Base-by-base conservation (phyloP, 495 filamentous ascomycete genomes). In the Tuber aestivum region DNA sequence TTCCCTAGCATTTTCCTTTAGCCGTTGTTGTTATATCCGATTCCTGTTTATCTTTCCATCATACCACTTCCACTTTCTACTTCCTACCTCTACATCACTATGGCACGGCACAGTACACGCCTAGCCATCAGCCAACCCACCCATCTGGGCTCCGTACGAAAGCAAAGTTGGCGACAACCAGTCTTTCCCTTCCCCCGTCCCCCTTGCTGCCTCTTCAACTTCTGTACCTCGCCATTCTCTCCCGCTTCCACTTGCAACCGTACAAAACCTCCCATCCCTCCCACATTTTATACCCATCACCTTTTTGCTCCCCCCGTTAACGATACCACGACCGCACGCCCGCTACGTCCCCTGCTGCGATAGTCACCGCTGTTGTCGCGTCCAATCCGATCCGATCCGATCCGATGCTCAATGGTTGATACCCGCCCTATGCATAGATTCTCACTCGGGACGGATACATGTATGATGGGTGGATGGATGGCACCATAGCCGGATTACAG, bases 1-100 rank as follows among this genome's bases (percentile, higher is more conserved):
- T 74, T 18, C 73, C 68, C 71, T 77, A 76, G 44, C 71, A 72
- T 76, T 44, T 44, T 69, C 41, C 74, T 65, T 72, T 40, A 41
- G 23, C 23, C 44, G 18, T 48, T 48, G 20, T 56, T 27, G 10
- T 10, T 56, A 14, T 3, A 9, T 74, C 44, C 23, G 41, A 42
- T 38, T 71, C 71, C 32, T 44, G 50, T 77, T 74, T 32, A 73
- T 73, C 61, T 27, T 20, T 20, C 50, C 16, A 69, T 69, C 9
- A 27, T 21, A 69, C 71, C 9, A 27, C 50, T 10, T 27, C 21
- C 21, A n/a, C 48, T n/a, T 50, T 3, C 4, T 27, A 3, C 23
- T n/a, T 50, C 7, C 8, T n/a, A 12, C 48, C 23, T 56, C 2
- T 56, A 27, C 50, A 56, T 27, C 50, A 27, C 9, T 14, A 27